A percentile compares a stretch with the other conserved stretches of the same genome.
Evolutionary conservation across 2,329 filamentous ascomycete species (phyloP).

Genomic region (Pyrenochaeta sp.): DNA sequence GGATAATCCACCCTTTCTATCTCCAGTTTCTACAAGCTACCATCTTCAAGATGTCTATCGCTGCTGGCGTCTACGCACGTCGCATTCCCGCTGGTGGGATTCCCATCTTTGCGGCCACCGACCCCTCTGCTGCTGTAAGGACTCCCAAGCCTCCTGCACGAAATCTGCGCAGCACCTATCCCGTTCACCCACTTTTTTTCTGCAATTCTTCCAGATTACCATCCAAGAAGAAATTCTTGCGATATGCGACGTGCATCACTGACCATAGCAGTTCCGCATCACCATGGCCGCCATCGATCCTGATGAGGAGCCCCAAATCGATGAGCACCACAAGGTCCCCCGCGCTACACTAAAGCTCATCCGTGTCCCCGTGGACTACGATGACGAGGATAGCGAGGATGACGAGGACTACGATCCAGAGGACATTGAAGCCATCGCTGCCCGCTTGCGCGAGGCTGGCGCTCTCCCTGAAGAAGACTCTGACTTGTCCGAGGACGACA

Average conservation of each 20-base stretch:
- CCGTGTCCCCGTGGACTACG: conserved; percentile 70
- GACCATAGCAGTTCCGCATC: conserved; percentile 96
- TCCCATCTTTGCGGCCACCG: conserved; percentile 75
- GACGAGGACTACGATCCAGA: conserved; percentile 57
- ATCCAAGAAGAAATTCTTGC: too few relatives aligned
- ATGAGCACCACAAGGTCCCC: conserved; percentile 57
- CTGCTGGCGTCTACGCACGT: conserved; percentile 88
- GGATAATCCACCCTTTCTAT: conserved; percentile 5
- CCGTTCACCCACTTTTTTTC: too few relatives aligned
- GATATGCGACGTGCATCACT: too few relatives aligned
- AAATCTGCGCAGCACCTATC: too few relatives aligned
- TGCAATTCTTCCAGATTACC: too few relatives aligned
- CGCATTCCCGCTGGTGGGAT: conserved; percentile 86
- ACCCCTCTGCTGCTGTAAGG: conserved; percentile 85
- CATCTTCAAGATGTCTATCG: conserved; percentile 49
- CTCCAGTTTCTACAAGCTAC: conserved; percentile 6
- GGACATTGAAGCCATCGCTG: conserved; percentile 51
- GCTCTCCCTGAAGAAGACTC: conserved; percentile 46
- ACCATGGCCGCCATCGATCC: conserved; percentile 99
- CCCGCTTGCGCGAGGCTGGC: conserved; percentile 43
- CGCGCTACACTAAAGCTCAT: conserved; percentile 92
- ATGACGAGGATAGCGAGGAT: conserved; percentile 65
- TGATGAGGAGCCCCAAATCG: conserved; percentile 66
- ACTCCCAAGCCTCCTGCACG: not conserved
- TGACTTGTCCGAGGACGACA: conserved; percentile 59